Base-by-base conservation (phyloP, 805 yeast genomes). In the Yamadazyma akitaensis region DNA sequence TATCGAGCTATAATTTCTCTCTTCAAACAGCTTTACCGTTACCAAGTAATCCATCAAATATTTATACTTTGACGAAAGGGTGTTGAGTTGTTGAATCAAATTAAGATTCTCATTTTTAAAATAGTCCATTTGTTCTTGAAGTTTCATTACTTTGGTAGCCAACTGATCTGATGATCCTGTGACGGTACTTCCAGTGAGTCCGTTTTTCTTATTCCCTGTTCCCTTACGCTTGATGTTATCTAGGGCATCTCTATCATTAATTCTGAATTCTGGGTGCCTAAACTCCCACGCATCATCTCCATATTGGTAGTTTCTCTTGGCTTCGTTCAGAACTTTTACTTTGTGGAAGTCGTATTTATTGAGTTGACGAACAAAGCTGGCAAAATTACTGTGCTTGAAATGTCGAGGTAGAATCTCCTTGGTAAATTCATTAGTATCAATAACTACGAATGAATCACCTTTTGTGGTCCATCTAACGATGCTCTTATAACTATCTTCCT, bases 341-440 rank as follows among this genome's bases (percentile, higher is more conserved):
- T 94, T 94, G 73, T 94, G 99, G 72, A 94, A 94, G 66, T 92
- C 99, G 62, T 94, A 94, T 67, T 94, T 94, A 75, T 94, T 94
- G 58, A 94, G 74, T 63, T 94, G 99, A 39, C 99, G 81, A 13
- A 94, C 98, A 75, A 94, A 94, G 28, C 94, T 84, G 17, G 98
- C 95, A 68, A 94, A 91, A 63, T 94, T 92, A 50, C 88, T 85
- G 67, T 94, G 99, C 64, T 94, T 94, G 75, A 91, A 94, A 68
- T 89, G 94, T 59, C 84, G 83, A 5, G 99, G 98, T 42, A 94
- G 76, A 12, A 94, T 86, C 43, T 84, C 85, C 53, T 85, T 85
- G 31, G 97, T 88, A 67, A 91, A 91, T 56, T 86, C 95, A 60
- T 86, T 88, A 12, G 96, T 88, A 67, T 94, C 96, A 30, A 87